Evolutionary conservation across 2,329 filamentous ascomycete genomes (phyloP).

Genomic region (Berkeleyomyces basicola): DNA sequence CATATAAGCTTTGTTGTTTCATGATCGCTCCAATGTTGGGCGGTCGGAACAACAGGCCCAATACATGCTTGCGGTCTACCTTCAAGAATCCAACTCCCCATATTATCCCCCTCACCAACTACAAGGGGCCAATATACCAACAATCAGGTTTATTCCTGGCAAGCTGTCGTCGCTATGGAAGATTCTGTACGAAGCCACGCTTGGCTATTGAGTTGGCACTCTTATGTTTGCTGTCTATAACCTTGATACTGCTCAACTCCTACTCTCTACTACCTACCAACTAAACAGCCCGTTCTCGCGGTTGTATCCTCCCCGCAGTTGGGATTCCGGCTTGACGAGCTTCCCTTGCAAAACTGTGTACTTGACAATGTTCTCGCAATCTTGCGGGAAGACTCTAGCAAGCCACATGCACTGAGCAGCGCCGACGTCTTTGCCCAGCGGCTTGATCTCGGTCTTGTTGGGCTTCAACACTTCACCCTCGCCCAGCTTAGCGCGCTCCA

Average conservation of each 20-base stretch:
- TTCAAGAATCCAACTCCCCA: too few relatives aligned
- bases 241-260: background rate
- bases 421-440: slow-evolving; percentile 31
- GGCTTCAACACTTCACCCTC: slow-evolving; percentile 20
- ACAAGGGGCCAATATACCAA: too few relatives aligned
- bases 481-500: slow-evolving; percentile 15
- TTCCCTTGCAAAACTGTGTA: slow-evolving; percentile 89
- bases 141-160: background rate
- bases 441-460: slow-evolving; percentile 19
- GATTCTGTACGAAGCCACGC: background rate
- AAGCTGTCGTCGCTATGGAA: background rate
- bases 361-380: slow-evolving; percentile 80
- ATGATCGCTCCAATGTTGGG: background rate
- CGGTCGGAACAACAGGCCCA: background rate
- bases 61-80: background rate
- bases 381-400: slow-evolving; percentile 66
- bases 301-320: slow-evolving; percentile 85
- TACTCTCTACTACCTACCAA: slow-evolving; percentile 42
- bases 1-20: background rate
- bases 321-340: slow-evolving; percentile 72
- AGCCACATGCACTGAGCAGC: slow-evolving; percentile 89
- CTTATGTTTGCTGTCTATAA: background rate
- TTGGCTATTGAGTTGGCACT: background rate
- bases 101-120: background rate
- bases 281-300: slow-evolving; percentile 62